These are phyloP conservation scores for Laguncularia racemosa DNA, from an alignment of 345 rosid species.

Conservation along the genomic window DNA sequence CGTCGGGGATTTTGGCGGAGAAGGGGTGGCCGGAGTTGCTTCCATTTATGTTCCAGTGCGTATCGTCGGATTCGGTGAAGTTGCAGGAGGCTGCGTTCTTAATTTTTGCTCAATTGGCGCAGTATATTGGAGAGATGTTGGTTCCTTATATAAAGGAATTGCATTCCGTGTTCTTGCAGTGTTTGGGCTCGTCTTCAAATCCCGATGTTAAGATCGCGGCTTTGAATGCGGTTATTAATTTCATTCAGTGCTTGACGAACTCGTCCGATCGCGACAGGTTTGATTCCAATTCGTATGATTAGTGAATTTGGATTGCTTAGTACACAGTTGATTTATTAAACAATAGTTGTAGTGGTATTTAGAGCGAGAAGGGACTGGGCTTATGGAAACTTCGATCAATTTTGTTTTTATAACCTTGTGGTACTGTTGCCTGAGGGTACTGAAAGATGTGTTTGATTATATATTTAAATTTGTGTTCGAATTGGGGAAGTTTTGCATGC, in stretches of 20 bases:
- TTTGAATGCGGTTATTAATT: constrained; percentile 83
- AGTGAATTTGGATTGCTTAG: not conserved
- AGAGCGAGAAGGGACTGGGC: too few species aligned
- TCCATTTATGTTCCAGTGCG: constrained; percentile 95
- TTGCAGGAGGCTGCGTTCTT: constrained; percentile 91
- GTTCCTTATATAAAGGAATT: constrained; percentile 74
- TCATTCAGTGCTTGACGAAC: constrained; percentile 71
- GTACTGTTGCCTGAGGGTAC: too few species aligned
- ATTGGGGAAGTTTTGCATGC: too few species aligned
- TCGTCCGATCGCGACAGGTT: constrained; percentile 79
- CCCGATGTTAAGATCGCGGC: constrained; percentile 93
- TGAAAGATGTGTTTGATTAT: too few species aligned
- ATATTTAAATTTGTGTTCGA: too few species aligned
- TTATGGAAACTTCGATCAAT: too few species aligned
- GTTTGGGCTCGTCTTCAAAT: constrained; percentile 46
- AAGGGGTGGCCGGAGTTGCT: constrained; percentile 95
- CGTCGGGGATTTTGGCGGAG: constrained; percentile 73
- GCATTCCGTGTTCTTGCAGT: constrained; percentile 75
- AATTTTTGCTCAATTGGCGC: constrained; percentile 85
- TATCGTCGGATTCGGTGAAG: constrained; percentile 64
- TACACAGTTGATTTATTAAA: too few species aligned
- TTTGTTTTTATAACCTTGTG: too few species aligned
- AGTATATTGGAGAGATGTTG: constrained; percentile 79
- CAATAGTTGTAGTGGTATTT: too few species aligned
- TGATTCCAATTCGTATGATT: not conserved